A percentile compares a stretch with the other conserved stretches of the same genome.
Conservation (phyloP, 108 stramenopile species). For the Cyclotella kingstonii region DNA sequence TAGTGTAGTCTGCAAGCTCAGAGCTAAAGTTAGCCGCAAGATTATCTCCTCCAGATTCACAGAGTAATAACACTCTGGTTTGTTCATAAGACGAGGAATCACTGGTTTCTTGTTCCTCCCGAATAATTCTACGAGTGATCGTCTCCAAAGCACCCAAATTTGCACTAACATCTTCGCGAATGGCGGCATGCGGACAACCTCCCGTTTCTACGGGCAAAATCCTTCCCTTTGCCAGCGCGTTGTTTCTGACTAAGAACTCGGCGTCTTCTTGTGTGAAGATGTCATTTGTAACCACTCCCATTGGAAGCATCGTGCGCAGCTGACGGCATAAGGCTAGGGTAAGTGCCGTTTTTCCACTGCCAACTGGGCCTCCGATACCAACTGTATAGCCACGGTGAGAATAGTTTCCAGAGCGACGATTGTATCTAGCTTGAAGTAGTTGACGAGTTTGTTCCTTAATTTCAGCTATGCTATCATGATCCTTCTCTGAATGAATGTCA, state of each 20-base stretch:
- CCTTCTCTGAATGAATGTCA: constrained; percentile 13
- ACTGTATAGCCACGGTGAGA: constrained; percentile 84
- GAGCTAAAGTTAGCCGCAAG: constrained; percentile 94
- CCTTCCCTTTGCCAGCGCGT: constrained; percentile 70
- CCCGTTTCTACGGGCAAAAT: constrained; percentile 97
- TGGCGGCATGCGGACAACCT: constrained; percentile 97
- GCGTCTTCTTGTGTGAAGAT: constrained; percentile 99
- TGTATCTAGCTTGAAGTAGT: constrained; percentile 31
- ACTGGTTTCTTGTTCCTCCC: constrained; percentile 9
- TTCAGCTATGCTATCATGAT: not conserved
- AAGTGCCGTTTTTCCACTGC: constrained; percentile 86
- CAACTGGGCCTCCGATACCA: constrained; percentile 94
- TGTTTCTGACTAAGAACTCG: constrained; percentile 85
- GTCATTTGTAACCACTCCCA: constrained; percentile 95
- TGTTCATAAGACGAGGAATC: constrained; percentile 30
- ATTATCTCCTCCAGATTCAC: constrained; percentile 98
- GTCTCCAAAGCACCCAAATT: constrained; percentile 93
- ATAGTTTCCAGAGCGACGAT: constrained; percentile 42
- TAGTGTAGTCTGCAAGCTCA: constrained; percentile 95
- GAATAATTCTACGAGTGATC: constrained; percentile 67
- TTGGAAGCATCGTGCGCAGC: constrained; percentile 41
- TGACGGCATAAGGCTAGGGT: constrained; percentile 71
- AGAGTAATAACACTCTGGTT: constrained; percentile 80
- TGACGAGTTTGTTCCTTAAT: constrained; percentile 22
- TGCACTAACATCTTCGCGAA: constrained; percentile 95